A percentile compares a stretch with the other conserved stretches of the same genome.
Evolutionary conservation across 1,284 basidiomycete genomes (phyloP).

Genomic region (Cerioporus squamosus): DNA sequence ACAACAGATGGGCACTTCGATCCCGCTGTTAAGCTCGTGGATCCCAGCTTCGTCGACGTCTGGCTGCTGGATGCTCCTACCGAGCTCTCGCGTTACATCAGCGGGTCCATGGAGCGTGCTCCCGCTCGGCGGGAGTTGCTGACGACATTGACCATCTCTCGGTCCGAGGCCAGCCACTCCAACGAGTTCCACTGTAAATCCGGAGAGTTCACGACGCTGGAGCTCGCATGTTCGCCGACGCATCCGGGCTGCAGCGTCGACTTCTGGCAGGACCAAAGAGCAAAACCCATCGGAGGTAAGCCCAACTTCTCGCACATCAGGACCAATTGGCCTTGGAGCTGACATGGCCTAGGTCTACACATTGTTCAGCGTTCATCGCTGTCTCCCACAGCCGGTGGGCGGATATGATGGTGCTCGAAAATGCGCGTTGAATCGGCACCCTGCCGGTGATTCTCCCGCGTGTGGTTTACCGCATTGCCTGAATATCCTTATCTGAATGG

Average conservation of each 20-base stretch:
- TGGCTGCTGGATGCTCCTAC: slow-evolving; percentile 17
- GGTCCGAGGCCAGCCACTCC: slow-evolving; percentile 2
- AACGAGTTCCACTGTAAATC: slow-evolving; percentile 20
- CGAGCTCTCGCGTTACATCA: slow-evolving; percentile 21
- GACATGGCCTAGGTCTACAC: neutral
- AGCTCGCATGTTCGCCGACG: slow-evolving; percentile 16
- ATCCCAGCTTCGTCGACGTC: slow-evolving; percentile 15
- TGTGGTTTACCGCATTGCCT: too few relatives aligned
- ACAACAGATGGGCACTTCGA: neutral
- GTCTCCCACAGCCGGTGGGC: neutral
- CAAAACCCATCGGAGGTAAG: slow-evolving; percentile 18
- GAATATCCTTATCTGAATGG: too few relatives aligned
- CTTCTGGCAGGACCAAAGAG: slow-evolving; percentile 24
- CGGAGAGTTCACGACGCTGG: slow-evolving; percentile 18
- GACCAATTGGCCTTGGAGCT: neutral
- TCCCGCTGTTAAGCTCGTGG: slow-evolving; percentile 5
- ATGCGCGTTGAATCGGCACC: too few relatives aligned
- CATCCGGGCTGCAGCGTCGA: slow-evolving; percentile 15
- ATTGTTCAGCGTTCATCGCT: neutral
- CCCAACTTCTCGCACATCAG: neutral
- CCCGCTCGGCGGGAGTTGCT: slow-evolving; percentile 12
- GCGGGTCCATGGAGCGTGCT: slow-evolving; percentile 9
- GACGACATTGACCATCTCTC: slow-evolving; percentile 14
- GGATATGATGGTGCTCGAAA: too few relatives aligned
- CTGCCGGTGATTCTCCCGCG: too few relatives aligned